Conservation (phyloP, 2,329 filamentous ascomycete species). For the Talaromyces sp. region DNA sequence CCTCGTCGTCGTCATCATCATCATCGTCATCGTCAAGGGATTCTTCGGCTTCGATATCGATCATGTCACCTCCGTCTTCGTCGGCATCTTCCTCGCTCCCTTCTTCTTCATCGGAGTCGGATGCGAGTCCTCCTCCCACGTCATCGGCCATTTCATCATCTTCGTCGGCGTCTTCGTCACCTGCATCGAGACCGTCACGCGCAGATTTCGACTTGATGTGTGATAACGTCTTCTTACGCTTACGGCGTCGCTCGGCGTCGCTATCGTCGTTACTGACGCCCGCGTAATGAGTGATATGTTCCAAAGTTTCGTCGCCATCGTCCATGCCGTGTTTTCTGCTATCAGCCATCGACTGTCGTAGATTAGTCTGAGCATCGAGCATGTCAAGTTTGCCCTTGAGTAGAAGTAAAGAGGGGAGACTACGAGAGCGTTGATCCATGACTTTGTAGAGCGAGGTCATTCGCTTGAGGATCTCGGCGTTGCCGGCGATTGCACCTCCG, state of each 20-base stretch:
- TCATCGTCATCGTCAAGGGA: constrained; percentile 57
- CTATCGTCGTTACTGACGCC: constrained; percentile 57
- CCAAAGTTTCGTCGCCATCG: constrained; percentile 52
- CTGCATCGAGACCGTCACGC: constrained; percentile 16
- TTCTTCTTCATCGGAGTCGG: constrained; percentile 46
- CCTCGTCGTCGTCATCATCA: constrained; percentile 56
- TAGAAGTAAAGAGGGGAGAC: constrained; percentile 73
- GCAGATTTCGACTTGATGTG: constrained; percentile 36
- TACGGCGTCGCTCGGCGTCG: constrained; percentile 31
- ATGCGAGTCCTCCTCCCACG: constrained; percentile 29
- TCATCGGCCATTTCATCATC: constrained; percentile 31
- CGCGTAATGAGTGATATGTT: constrained; percentile 14
- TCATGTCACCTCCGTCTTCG: constrained; percentile 35
- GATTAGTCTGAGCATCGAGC: constrained; percentile 80
- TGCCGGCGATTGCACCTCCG: constrained; percentile 81
- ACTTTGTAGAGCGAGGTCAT: constrained; percentile 78
- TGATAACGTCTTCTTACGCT: constrained; percentile 22
- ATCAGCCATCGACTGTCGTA: constrained; percentile 65
- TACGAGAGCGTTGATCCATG: constrained; percentile 76
- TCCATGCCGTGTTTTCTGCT: constrained; percentile 32
- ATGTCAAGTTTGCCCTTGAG: constrained; percentile 95
- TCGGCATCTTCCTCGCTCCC: constrained; percentile 36
- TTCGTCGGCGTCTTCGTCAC: constrained; percentile 33
- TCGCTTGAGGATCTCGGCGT: constrained; percentile 74
- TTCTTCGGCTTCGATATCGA: constrained; percentile 45